phyloP scores from a whole-genome alignment of 2,329 filamentous ascomycete species.

The Pyrenophora seminiperda region DNA sequence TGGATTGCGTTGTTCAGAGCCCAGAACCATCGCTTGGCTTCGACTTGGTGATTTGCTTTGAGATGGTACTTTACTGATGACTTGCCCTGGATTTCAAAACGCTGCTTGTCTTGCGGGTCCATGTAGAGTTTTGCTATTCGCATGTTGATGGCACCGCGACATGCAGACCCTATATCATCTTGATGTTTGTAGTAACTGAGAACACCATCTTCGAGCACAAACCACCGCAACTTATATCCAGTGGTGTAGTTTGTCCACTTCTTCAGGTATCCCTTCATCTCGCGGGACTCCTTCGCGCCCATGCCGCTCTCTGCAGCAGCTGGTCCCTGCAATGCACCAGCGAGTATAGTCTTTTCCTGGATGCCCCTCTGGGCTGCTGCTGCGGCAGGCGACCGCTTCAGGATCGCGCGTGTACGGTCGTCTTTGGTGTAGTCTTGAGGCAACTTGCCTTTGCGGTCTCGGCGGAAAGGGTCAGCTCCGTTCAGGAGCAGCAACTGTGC shows the following conservation, averaged over 20 bases:
- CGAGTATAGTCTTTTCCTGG: conserved; percentile 94
- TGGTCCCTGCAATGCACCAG: conserved; percentile 66
- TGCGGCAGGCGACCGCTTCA: conserved; percentile 93
- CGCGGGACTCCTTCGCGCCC: conserved; percentile 83
- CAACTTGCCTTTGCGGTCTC: conserved; percentile 92
- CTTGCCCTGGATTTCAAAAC: conserved; percentile 97
- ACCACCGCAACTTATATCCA: conserved; percentile 96
- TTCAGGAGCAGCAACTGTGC: conserved; percentile 91
- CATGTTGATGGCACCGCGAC: conserved; percentile 98
- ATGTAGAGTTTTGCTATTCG: conserved; percentile 92
- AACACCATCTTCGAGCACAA: conserved; percentile 95
- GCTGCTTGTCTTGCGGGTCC: conserved; percentile 95
- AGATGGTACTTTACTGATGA: conserved; percentile 98
- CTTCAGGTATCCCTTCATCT: conserved; percentile 98
- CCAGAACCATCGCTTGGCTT: conserved; percentile 99
- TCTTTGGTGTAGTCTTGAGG: conserved; percentile 97
- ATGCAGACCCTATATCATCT: conserved; percentile 94
- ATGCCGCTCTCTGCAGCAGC: conserved; percentile 63
- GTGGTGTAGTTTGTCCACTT: conserved; percentile 99
- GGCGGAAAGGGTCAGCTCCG: conserved; percentile 92
- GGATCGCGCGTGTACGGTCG: conserved; percentile 81
- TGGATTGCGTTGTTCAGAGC: conserved; percentile 98
- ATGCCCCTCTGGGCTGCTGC: conserved; percentile 93
- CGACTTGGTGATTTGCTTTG: conserved; percentile 96
- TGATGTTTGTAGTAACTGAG: conserved; percentile 99